Base-by-base conservation (phyloP, 1,284 basidiomycete genomes). In the Ceratobasidium sp. region DNA sequence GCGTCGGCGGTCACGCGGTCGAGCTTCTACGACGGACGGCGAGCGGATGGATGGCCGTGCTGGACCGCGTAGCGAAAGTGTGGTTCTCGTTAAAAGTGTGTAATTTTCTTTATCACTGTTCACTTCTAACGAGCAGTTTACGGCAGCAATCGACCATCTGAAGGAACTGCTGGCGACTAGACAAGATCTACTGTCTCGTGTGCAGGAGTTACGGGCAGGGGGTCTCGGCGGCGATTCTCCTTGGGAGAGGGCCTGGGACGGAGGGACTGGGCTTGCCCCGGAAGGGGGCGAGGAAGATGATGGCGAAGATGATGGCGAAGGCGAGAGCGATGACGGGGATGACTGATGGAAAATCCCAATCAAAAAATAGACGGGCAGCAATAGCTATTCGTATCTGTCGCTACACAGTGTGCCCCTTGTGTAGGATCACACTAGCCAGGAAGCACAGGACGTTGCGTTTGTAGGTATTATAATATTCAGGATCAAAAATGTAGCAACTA, bases 31-130 rank as follows among this genome's bases (percentile, higher is more conserved):
- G 71, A 84, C 86, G 58, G 80, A 85, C 52, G 82, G 82, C 38
- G 91, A 92, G 77, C 89, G 87, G 81, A 76, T 87, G 8, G 93
- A 95, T 78, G 93, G 93, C 23, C 82, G 93, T 44, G 91, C 92
- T 0, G 93, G 93, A 0, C 92, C 94, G 14, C 84, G 90, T 77
- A 94, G 93, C 78, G 93, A 95, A 82, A 93, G 93, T 74, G 87
- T 95, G 62, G 93, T 95, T 4, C 81, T 95, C 55, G 86, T 87
- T 58, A 94, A 94, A 81, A 93, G 93, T 95, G 78, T 79, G 91
- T 85, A 14, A 9, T 41, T 46, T n/a, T 46, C 54, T 21, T 55
- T 57, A 49, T 38, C 35, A 14, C n/a, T 32, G 57, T 52, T 76
- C 62, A 43, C 58, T 59, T 52, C 28, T 54, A 58, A 63, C 52